Evolutionary conservation across 2,329 filamentous ascomycete species (phyloP).

Genomic region (Pestalotiopsis sp.): DNA sequence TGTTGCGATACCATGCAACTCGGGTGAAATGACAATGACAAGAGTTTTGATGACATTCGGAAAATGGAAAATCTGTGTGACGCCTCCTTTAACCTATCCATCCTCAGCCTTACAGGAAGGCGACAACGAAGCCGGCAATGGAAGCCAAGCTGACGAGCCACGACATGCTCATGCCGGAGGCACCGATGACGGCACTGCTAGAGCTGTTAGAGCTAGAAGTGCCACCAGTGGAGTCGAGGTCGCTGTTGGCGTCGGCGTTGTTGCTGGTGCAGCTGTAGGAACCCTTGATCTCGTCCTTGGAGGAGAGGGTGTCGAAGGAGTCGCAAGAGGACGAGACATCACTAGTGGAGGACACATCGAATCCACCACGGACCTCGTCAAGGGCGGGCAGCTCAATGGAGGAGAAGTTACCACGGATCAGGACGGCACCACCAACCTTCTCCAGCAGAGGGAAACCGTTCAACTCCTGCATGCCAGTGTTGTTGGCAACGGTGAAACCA

Average conservation of each 20-base stretch:
- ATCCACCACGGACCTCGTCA: conserved; percentile 68
- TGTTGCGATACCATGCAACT: conserved; percentile 21
- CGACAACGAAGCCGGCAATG: conserved; percentile 44
- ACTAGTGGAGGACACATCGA: conserved; percentile 67
- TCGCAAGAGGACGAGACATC: conserved; percentile 59
- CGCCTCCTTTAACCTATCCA: conserved; percentile 19
- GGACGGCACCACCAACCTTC: conserved; percentile 76
- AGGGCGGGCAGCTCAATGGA: conserved; percentile 68
- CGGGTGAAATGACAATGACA: conserved; percentile 27
- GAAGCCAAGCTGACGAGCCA: conserved; percentile 47
- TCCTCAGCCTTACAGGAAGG: conserved; percentile 48
- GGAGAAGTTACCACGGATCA: conserved; percentile 81
- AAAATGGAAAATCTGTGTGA: conserved; percentile 24
- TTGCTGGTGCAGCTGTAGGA: conserved; percentile 50
- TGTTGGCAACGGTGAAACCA: conserved; percentile 84
- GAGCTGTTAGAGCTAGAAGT: conserved; percentile 24
- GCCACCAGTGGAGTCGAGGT: conserved; percentile 33
- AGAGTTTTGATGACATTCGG: conserved; percentile 28
- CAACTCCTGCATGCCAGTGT: conserved; percentile 70
- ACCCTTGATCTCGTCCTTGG: conserved; percentile 47
- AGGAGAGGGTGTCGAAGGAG: conserved; percentile 47
- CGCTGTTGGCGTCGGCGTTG: conserved; percentile 53
- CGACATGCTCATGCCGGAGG: conserved; percentile 44
- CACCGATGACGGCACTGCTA: conserved; percentile 43
- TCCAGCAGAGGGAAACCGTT: conserved; percentile 67